phyloP scores from a whole-genome alignment of 2,329 filamentous ascomycete genomes.

The Coniosporium uncinatum region DNA sequence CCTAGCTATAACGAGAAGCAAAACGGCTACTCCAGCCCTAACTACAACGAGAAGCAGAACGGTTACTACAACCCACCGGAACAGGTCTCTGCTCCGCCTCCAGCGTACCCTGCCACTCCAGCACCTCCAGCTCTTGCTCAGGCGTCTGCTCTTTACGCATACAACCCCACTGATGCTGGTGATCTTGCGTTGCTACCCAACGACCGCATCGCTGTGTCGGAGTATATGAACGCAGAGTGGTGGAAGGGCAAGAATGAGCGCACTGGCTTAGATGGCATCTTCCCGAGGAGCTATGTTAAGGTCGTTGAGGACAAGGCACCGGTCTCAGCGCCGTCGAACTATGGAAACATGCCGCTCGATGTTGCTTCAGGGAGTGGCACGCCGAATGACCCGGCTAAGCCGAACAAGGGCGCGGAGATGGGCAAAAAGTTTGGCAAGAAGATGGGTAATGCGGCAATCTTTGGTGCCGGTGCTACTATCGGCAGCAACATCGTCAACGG shows the following conservation, averaged over 20 bases:
- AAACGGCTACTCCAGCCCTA: constrained; percentile 23
- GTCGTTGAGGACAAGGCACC: constrained; percentile 57
- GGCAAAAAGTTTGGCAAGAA: constrained; percentile 98
- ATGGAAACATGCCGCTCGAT: constrained; percentile 70
- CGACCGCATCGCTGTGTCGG: constrained; percentile 73
- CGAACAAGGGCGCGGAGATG: constrained; percentile 63
- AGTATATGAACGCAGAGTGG: constrained; percentile 98
- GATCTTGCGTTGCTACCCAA: constrained; percentile 78
- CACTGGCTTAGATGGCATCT: constrained; percentile 84
- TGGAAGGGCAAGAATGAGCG: constrained; percentile 87
- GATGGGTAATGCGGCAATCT: constrained; percentile 79
- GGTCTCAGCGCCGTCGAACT: constrained; percentile 55
- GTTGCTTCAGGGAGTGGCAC: constrained; percentile 54
- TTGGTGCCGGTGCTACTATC: constrained; percentile 88
- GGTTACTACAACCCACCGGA: constrained; percentile 27
- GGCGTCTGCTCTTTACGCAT: constrained; percentile 79
- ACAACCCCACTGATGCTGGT: constrained; percentile 72
- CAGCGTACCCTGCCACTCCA: constrained; percentile 42
- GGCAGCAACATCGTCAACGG: constrained; percentile 87
- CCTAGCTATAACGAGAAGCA: constrained; percentile 26
- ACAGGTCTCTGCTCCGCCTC: constrained; percentile 40
- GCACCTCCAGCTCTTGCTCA: constrained; percentile 55
- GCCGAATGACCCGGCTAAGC: constrained; percentile 35
- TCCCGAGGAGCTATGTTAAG: constrained; percentile 85
- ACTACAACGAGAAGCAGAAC: constrained; percentile 27